Evolutionary conservation across 2,329 filamentous ascomycete species (phyloP).

Genomic region (Xylariaceae sp.): DNA sequence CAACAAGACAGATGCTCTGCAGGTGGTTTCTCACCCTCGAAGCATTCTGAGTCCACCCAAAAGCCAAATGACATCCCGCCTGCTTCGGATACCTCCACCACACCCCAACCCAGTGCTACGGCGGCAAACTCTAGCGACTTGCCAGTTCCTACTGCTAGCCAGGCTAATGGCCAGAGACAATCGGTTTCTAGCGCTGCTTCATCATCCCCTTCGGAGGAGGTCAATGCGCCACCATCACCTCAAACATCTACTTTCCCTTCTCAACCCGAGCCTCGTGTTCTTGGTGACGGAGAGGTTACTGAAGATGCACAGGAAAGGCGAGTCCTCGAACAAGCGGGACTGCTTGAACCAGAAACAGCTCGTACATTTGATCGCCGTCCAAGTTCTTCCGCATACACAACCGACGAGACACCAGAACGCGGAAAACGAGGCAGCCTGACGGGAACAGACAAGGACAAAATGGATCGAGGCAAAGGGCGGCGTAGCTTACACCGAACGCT

Average conservation of each 20-base stretch:
- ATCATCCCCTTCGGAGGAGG: conserved; percentile 33
- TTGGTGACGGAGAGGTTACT: conserved; percentile 39
- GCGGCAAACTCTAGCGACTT: conserved; percentile 41
- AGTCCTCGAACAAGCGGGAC: conserved; percentile 62
- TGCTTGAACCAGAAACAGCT: conserved; percentile 48
- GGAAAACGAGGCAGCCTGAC: conserved; percentile 33
- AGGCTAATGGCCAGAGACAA: conserved; percentile 34
- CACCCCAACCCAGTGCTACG: conserved; percentile 42
- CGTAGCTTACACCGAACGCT: conserved; percentile 87
- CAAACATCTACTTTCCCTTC: conserved; percentile 29
- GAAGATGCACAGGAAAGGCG: conserved; percentile 65
- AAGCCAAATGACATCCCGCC: conserved; percentile 36
- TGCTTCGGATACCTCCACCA: conserved; percentile 45
- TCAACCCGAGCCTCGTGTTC: conserved; percentile 27
- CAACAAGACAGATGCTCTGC: conserved; percentile 38
- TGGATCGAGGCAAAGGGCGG: conserved; percentile 66
- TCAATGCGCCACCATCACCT: conserved; percentile 32
- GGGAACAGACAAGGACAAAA: conserved; percentile 40
- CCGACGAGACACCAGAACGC: conserved; percentile 39
- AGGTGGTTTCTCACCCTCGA: conserved; percentile 28
- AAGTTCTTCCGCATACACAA: conserved; percentile 37
- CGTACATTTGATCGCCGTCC: conserved; percentile 41
- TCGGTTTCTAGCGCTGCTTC: conserved; percentile 43
- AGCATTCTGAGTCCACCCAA: conserved; percentile 29
- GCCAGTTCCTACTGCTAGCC: conserved; percentile 34